A percentile compares a stretch with the other conserved stretches of the same genome.
Conservation (phyloP, 1,139 yeast genomes). For the Protomyces arabidopsidicola region DNA sequence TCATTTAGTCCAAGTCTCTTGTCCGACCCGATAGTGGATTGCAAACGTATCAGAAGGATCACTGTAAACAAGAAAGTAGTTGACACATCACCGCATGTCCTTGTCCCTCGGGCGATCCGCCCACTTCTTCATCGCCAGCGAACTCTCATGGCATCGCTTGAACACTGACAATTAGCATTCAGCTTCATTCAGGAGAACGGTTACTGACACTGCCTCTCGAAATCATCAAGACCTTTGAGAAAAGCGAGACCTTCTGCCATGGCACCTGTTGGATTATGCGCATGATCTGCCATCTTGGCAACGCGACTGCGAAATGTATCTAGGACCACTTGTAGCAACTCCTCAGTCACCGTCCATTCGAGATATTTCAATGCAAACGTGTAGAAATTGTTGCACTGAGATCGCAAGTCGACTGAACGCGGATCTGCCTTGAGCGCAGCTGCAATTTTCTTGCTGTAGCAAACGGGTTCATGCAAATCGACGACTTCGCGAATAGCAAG, state of each 20-base stretch:
- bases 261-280: slow-evolving; percentile 50
- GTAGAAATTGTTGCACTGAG: slow-evolving; percentile 63
- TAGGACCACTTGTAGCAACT: slow-evolving; percentile 24
- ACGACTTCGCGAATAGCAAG: slow-evolving; percentile 53
- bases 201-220: slow-evolving; percentile 51
- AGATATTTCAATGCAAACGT: slow-evolving; percentile 42
- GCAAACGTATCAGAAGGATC: no score
- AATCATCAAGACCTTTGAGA: slow-evolving; percentile 65
- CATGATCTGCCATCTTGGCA: slow-evolving; percentile 65
- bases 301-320: slow-evolving; percentile 59
- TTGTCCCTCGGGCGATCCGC: slow-evolving; percentile 16
- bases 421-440: slow-evolving; percentile 82
- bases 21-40: no score
- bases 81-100: not conserved
- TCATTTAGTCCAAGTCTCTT: no score
- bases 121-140: slow-evolving; percentile 65
- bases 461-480: slow-evolving; percentile 36
- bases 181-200: not conserved
- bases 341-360: slow-evolving; percentile 20
- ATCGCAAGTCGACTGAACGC: slow-evolving; percentile 59
- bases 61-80: no score
- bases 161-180: slow-evolving; percentile 42
- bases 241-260: slow-evolving; percentile 46
- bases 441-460: slow-evolving; percentile 54
- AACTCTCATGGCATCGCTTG: slow-evolving; percentile 56